Percentiles rank a stretch among this genome's conserved stretches.
phyloP scores from a whole-genome alignment of 805 yeast species.

The Candida dendrica region DNA sequence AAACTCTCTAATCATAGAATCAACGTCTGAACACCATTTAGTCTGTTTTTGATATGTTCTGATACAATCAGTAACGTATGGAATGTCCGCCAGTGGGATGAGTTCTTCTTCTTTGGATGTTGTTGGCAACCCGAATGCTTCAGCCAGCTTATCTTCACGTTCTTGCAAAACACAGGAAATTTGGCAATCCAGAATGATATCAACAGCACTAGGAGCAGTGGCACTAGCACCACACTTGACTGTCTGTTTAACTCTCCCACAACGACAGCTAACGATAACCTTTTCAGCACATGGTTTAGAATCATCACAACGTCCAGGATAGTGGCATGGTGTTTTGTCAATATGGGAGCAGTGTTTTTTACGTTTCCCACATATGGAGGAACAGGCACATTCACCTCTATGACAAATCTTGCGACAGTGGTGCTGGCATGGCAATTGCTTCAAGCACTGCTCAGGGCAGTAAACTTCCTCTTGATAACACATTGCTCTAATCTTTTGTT shows the following conservation, averaged over 20 bases:
- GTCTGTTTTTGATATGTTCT: slow-evolving; percentile 32
- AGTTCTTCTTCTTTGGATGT: slow-evolving; percentile 6
- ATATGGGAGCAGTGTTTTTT: slow-evolving; percentile 59
- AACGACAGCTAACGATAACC: slow-evolving; percentile 50
- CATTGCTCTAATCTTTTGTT: slow-evolving; percentile 46
- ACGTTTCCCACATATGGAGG: slow-evolving; percentile 46
- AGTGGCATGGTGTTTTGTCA: slow-evolving; percentile 62
- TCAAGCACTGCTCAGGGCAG: slow-evolving; percentile 62
- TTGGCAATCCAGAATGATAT: slow-evolving; percentile 50
- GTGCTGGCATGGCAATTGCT: slow-evolving; percentile 40
- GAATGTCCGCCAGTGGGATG: slow-evolving; percentile 11
- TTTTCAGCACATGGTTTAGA: slow-evolving; percentile 40
- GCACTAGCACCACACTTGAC: slow-evolving; percentile 54
- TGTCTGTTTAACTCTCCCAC: slow-evolving; percentile 47
- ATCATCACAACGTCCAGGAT: slow-evolving; percentile 45
- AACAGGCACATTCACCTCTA: slow-evolving; percentile 61
- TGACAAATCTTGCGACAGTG: slow-evolving; percentile 51
- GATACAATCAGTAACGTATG: slow-evolving; percentile 14
- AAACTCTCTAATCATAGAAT: slow-evolving; percentile 42
- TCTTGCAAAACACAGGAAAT: slow-evolving; percentile 56
- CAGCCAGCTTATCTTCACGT: slow-evolving; percentile 55
- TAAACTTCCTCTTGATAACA: slow-evolving; percentile 64
- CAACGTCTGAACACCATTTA: slow-evolving; percentile 65
- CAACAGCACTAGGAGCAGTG: slow-evolving; percentile 23
- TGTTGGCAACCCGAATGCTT: slow-evolving; percentile 43